These are phyloP conservation scores for Coemansia sp. DNA, from an alignment of 192 early-diverging fungal genomes.

Conservation along the genomic window DNA sequence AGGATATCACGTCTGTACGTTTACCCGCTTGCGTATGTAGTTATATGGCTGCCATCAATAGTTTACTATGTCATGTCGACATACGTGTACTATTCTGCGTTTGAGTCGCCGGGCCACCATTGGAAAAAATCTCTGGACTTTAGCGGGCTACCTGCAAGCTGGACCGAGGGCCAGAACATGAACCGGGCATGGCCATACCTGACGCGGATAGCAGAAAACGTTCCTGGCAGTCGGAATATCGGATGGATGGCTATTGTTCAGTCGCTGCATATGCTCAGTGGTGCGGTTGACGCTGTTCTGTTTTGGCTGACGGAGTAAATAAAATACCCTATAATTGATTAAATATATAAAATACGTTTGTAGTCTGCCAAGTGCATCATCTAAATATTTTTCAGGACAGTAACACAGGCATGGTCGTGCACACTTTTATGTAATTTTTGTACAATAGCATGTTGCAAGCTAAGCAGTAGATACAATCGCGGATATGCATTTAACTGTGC, in stretches of 20 bases:
- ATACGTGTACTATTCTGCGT: conserved; percentile 32
- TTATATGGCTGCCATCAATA: conserved; percentile 34
- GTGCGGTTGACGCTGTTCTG: conserved; percentile 32
- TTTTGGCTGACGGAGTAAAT: conserved; percentile 44
- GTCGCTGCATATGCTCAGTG: conserved; percentile 39
- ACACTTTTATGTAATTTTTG: too few species aligned
- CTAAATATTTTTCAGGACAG: too few species aligned
- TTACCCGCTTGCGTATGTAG: conserved; percentile 43
- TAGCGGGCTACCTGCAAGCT: conserved; percentile 29
- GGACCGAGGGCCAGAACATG: conserved; percentile 34
- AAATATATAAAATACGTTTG: neutral
- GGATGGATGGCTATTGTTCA: conserved; percentile 44
- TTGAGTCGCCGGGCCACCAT: conserved; percentile 8
- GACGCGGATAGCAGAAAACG: neutral
- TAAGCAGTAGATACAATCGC: too few species aligned
- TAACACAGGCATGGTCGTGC: too few species aligned
- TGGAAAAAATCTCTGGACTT: conserved; percentile 16
- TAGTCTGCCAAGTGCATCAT: neutral
- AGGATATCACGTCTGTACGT: conserved; percentile 44
- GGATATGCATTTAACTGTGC: too few species aligned
- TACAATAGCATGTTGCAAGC: too few species aligned
- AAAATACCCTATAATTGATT: neutral
- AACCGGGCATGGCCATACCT: conserved; percentile 44
- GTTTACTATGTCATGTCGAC: conserved; percentile 36
- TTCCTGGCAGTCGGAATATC: conserved; percentile 18